A percentile compares a stretch with the other conserved stretches of the same genome.
Conservation (phyloP, 2,329 filamentous ascomycete species). For the Pseudogymnoascus sp. region DNA sequence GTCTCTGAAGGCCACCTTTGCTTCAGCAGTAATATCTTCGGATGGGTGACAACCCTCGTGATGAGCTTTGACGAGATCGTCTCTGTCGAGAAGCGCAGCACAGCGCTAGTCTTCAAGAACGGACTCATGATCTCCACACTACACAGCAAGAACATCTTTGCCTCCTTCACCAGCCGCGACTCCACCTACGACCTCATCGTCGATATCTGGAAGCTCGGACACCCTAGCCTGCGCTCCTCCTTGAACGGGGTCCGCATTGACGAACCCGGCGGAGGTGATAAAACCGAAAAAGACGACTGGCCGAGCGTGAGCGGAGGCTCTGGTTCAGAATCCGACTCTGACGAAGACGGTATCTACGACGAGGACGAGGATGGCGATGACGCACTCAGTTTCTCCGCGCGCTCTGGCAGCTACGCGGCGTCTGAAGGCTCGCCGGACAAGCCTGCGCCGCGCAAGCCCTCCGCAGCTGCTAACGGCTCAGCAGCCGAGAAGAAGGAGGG, state of each 20-base stretch:
- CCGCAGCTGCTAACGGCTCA: slow-evolving; percentile 44
- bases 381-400: slow-evolving; percentile 42
- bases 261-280: slow-evolving; percentile 73
- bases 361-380: slow-evolving; percentile 61
- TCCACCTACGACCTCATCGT: slow-evolving; percentile 95
- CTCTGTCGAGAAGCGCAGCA: slow-evolving; percentile 93
- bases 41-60: slow-evolving; percentile 94
- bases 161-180: slow-evolving; percentile 88
- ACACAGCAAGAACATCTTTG: slow-evolving; percentile 91
- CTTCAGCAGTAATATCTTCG: slow-evolving; percentile 97
- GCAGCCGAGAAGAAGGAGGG: slow-evolving; percentile 45
- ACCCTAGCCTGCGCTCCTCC: slow-evolving; percentile 84
- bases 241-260: slow-evolving; percentile 81
- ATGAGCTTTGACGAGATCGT: slow-evolving; percentile 98
- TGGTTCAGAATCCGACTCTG: slow-evolving; percentile 41
- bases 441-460: slow-evolving; percentile 62
- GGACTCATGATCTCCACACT: slow-evolving; percentile 94
- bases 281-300: slow-evolving; percentile 71
- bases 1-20: slow-evolving; percentile 96
- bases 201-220: slow-evolving; percentile 96
- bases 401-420: slow-evolving; percentile 32
- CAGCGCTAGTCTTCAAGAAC: slow-evolving; percentile 91
- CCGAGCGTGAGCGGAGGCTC: slow-evolving; percentile 35
- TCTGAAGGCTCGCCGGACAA: slow-evolving; percentile 52
- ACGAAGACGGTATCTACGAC: slow-evolving; percentile 38